Base-by-base conservation (phyloP, 495 filamentous ascomycete genomes). In the Xylaria grammica region DNA sequence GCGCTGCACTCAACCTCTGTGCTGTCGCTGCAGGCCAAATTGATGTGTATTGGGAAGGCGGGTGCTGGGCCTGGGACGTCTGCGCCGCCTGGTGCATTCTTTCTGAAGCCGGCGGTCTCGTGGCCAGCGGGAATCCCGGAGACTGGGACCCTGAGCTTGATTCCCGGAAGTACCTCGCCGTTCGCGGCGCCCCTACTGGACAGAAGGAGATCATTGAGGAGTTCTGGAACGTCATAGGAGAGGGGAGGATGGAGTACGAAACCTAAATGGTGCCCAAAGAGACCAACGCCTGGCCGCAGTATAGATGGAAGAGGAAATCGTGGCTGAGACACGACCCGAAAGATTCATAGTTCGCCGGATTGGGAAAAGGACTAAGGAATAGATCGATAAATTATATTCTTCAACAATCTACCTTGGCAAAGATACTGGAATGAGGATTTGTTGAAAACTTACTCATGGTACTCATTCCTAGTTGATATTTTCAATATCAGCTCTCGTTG, bases 11-110 rank as follows among this genome's bases (percentile, higher is more conserved):
- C 69, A 97, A 97, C 69, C 71, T 96, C 17, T 95, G 91, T 61
- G 84, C 81, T n/a, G 89, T 93, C 45, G 94, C 94, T 17, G 82
- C 85, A 1, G 94, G 94, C 1, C 85, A 86, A 67, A 66, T 95
- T 32, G 94, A 97, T 78, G 57, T 88, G 32, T 97, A 96, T 68
- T 97, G 94, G 94, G 94, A 97, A 71, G 92, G 91, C 15, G 94
- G 94, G 8, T 94, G 91, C 74, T 97, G 92, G 90, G 91, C 91
- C 29, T 97, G 94, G 94, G 94, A 97, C 79, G 92, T 97, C 13
- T 90, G 89, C 67, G 94, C 94, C 8, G 94, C 88, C 0, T 97
- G 94, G 94, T 88, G 93, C 32, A 91, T 97, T 67, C 77, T 97
- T 19, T 81, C 79, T 22, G 94, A 97, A 77, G 91, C 93, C 0